Percentiles rank a stretch among this genome's conserved stretches.
Conservation (phyloP, 345 rosid species). For the Salix arbutifolia region DNA sequence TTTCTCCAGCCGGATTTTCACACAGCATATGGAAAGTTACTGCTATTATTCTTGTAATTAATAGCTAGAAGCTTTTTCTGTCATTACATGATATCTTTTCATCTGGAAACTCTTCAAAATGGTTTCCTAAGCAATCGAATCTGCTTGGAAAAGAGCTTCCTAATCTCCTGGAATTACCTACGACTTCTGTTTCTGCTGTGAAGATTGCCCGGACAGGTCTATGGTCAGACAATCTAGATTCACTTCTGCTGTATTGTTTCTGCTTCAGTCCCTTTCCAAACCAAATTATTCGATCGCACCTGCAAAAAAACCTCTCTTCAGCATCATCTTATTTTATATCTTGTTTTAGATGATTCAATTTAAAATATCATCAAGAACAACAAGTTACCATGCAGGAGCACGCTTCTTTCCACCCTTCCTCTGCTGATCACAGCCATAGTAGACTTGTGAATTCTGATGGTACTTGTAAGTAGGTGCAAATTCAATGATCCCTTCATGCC, state of each 20-base stretch:
- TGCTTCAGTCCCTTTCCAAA: conserved; percentile 32
- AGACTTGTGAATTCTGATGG: conserved; percentile 55
- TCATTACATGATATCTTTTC: neutral
- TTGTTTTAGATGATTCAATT: neutral
- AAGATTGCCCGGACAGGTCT: conserved; percentile 32
- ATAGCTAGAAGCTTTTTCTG: neutral
- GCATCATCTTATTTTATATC: neutral
- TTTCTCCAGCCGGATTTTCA: too few relatives aligned
- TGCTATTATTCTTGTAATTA: neutral
- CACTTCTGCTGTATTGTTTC: conserved; percentile 24
- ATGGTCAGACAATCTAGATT: conserved; percentile 32
- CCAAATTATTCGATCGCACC: conserved; percentile 43
- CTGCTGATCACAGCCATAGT: conserved; percentile 51
- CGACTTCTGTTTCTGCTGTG: conserved; percentile 12
- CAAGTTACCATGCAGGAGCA: conserved; percentile 79
- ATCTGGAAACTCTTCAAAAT: neutral
- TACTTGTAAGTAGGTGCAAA: conserved; percentile 97
- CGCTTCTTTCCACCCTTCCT: conserved; percentile 62
- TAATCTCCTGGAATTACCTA: neutral
- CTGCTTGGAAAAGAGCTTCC: neutral
- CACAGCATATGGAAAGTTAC: neutral
- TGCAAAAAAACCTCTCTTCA: neutral
- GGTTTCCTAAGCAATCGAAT: neutral
- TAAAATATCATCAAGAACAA: neutral
- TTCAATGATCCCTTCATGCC: conserved; percentile 81